Conservation (phyloP, 2,329 filamentous ascomycete genomes). For the Ophiocordyceps sinensis region DNA sequence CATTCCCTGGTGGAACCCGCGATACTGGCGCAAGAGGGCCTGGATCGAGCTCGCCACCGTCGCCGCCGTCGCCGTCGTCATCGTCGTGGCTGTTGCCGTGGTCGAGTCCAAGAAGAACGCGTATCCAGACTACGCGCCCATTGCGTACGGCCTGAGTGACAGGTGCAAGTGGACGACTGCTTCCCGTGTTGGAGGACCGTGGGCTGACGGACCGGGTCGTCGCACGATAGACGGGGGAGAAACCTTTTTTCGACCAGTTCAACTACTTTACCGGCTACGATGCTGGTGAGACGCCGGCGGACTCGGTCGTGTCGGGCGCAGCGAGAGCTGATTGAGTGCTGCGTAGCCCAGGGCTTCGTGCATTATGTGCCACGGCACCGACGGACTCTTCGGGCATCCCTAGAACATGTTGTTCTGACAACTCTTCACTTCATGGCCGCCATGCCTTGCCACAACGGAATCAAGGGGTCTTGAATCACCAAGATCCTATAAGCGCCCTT, state of each 20-base stretch:
- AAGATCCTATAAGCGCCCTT: too few species aligned
- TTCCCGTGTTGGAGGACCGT: not conserved
- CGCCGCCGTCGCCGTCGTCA: conserved; percentile 28
- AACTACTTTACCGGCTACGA: conserved; percentile 37
- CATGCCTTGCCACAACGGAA: too few species aligned
- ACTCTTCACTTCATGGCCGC: too few species aligned
- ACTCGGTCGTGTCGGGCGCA: not conserved
- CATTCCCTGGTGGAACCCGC: conserved; percentile 30
- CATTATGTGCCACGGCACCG: conserved; percentile 44
- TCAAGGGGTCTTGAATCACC: too few species aligned
- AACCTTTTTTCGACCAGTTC: conserved; percentile 41
- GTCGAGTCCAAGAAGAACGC: conserved; percentile 21
- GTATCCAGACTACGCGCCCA: conserved; percentile 32
- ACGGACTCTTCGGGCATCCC: too few species aligned
- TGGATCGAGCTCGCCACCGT: conserved; percentile 28
- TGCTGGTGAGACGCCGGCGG: conserved; percentile 19
- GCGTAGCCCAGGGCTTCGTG: conserved; percentile 30
- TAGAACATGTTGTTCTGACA: too few species aligned
- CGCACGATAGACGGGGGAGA: conserved; percentile 27
- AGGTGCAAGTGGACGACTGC: conserved; percentile 24
- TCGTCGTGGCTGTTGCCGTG: conserved; percentile 32
- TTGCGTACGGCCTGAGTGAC: conserved; percentile 33
- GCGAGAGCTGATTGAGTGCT: not conserved
- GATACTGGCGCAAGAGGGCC: conserved; percentile 36
- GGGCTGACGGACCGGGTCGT: not conserved